Conservation (phyloP, 345 rosid genomes). For the Rhodomyrtus tomentosa region DNA sequence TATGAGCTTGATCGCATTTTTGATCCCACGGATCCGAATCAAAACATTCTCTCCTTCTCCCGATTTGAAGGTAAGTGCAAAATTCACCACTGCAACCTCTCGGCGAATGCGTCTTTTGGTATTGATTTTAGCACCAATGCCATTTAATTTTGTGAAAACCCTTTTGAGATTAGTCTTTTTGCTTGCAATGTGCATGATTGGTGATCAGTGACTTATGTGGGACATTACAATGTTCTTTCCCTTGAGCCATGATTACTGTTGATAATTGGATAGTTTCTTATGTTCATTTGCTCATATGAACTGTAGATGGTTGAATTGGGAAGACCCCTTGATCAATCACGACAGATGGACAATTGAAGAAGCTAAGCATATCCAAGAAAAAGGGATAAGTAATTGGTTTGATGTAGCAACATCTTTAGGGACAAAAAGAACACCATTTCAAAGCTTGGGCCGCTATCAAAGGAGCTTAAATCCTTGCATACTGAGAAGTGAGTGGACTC, state of each 20-base stretch:
- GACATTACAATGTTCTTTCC: background rate
- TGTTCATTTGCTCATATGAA: background rate
- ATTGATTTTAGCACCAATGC: no score
- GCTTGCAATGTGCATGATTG: background rate
- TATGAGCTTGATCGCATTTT: no score
- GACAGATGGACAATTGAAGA: slow-evolving; percentile 53
- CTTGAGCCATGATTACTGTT: background rate
- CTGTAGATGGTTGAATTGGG: slow-evolving; percentile 78
- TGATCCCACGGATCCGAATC: no score
- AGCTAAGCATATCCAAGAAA: slow-evolving; percentile 56
- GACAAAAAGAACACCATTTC: slow-evolving; percentile 79
- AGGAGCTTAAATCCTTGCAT: slow-evolving; percentile 70
- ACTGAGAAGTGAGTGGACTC: slow-evolving; percentile 65
- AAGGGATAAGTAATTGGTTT: slow-evolving; percentile 56
- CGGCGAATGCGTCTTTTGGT: no score
- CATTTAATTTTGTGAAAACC: no score
- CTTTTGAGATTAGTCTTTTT: no score
- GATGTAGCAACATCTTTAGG: slow-evolving; percentile 55
- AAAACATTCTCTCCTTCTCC: no score
- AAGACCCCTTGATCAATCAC: slow-evolving; percentile 69
- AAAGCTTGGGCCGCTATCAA: slow-evolving; percentile 73
- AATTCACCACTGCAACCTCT: no score
- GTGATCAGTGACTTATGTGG: background rate
- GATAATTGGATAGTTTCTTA: background rate
- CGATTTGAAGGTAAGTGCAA: no score